A percentile compares a stretch with the other conserved stretches of the same genome.
phyloP scores from a whole-genome alignment of 1,284 basidiomycete genomes.

The Farysia itapuensis region DNA sequence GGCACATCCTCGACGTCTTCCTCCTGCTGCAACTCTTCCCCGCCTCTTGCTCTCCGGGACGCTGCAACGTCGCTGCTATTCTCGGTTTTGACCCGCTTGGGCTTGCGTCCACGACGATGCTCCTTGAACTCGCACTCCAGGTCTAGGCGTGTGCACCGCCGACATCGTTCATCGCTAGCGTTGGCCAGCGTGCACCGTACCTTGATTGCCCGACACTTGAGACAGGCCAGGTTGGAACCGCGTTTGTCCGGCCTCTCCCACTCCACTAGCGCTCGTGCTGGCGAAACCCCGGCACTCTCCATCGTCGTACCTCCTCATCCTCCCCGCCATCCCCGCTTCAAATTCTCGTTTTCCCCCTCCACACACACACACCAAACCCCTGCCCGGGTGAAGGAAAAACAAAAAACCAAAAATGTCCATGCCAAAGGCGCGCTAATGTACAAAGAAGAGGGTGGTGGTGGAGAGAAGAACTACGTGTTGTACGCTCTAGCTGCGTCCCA shows the following conservation, averaged over 20 bases:
- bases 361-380: no score
- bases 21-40: slow-evolving; percentile 28
- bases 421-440: no score
- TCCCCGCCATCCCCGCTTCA: no score
- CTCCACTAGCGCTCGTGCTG: no score
- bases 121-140: slow-evolving; percentile 36
- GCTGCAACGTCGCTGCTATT: slow-evolving; percentile 11
- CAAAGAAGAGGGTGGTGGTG: background rate
- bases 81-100: slow-evolving; percentile 25
- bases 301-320: no score
- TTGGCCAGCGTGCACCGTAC: slow-evolving; percentile 33
- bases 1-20: slow-evolving; percentile 21
- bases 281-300: no score
- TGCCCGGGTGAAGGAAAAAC: no score
- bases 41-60: no score
- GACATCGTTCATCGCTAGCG: slow-evolving; percentile 24
- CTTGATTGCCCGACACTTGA: slow-evolving; percentile 41
- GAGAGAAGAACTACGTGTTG: background rate
- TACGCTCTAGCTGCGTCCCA: slow-evolving; percentile 40
- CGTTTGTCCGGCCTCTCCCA: slow-evolving; percentile 36
- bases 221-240: slow-evolving; percentile 34
- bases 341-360: no score
- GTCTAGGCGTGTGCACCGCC: slow-evolving; percentile 37
- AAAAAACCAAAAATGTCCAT: no score
- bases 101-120: slow-evolving; percentile 37